Base-by-base conservation (phyloP, 148 eudicot species). In the Selenicereus undatus region DNA sequence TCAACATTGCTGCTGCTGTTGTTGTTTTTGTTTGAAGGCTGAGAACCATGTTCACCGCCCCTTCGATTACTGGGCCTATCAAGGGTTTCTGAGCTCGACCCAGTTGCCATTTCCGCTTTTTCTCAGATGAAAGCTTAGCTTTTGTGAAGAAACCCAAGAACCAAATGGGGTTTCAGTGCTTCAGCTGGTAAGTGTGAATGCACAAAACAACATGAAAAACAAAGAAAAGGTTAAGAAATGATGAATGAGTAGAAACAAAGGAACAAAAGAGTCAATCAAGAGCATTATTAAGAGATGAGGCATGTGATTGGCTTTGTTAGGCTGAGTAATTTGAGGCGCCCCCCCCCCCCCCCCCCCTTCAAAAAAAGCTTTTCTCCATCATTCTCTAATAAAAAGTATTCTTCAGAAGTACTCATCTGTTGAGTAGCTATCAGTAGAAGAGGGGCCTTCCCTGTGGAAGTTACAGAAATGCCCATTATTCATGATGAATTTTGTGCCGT, bases 71-170 rank as follows among this genome's bases (percentile, higher is more conserved):
- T 76, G 70, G 76, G 81, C 65, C 82, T 88, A 21, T 85, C 81
- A 75, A 62, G 84, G 71, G 87, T 75, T 83, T 81, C 86, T 85
- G 91, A 88, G 82, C 90, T 93, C 81, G 90, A 90, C 93, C 94
- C 93, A 83, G 81, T 76, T 80, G 89, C 93, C 98, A 95, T 93
- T 84, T 74, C 54, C 45, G 81, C 80, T 56, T 76, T 72, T 68
- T n/a, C 79, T 76, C 71, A 86, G 84, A 29, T 84, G 90, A 85
- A 85, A 80, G 12, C 39, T 68, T 42, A 11, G 42, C 18, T 68
- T 78, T 68, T 4, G 22, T 32, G 50, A 39, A 79, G 30, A 29
- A 69, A 39, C 60, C 21, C 52, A 48, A 12, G 50, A 48, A 66
- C 52, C 32, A 70, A 79, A 70, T 50, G 62, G 74, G 80, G 81